phyloP scores from a whole-genome alignment of 2,329 filamentous ascomycete species.

The Gnomoniopsis smithogilvyi region DNA sequence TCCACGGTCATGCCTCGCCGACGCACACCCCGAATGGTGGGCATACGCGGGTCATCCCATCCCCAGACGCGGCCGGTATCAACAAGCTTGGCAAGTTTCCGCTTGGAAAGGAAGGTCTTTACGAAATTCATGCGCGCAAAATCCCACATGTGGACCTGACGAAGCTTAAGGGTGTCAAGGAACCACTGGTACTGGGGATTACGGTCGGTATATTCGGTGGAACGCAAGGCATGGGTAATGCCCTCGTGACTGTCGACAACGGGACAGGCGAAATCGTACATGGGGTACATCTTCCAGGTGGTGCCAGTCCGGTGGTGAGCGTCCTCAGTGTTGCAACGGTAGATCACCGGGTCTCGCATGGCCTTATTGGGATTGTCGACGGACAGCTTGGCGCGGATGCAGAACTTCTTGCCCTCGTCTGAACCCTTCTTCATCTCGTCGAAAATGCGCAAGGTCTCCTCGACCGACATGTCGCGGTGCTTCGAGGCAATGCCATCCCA shows the following conservation, averaged over 20 bases:
- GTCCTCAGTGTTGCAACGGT: slow-evolving; percentile 75
- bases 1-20: slow-evolving; percentile 76
- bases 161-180: slow-evolving; percentile 68
- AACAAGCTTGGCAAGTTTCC: slow-evolving; percentile 81
- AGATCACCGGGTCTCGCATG: slow-evolving; percentile 94
- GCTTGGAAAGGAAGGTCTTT: slow-evolving; percentile 78
- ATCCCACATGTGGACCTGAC: slow-evolving; percentile 80
- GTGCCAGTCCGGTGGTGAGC: slow-evolving; percentile 75
- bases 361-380: slow-evolving; percentile 92
- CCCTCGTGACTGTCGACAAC: slow-evolving; percentile 79
- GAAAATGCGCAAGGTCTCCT: slow-evolving; percentile 83
- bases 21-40: slow-evolving; percentile 75
- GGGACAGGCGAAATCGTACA: slow-evolving; percentile 83
- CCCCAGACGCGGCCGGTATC: slow-evolving; percentile 73
- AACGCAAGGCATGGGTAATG: slow-evolving; percentile 78
- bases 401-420: slow-evolving; percentile 77
- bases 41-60: slow-evolving; percentile 87
- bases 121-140: slow-evolving; percentile 84
- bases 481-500: slow-evolving; percentile 80
- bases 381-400: slow-evolving; percentile 92
- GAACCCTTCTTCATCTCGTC: slow-evolving; percentile 90
- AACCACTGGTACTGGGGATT: slow-evolving; percentile 89
- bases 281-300: slow-evolving; percentile 83
- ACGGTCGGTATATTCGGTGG: slow-evolving; percentile 84
- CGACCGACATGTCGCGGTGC: slow-evolving; percentile 72